Conservation (phyloP, 1,139 yeast genomes). For the Pneumocystis wakefieldiae region DNA sequence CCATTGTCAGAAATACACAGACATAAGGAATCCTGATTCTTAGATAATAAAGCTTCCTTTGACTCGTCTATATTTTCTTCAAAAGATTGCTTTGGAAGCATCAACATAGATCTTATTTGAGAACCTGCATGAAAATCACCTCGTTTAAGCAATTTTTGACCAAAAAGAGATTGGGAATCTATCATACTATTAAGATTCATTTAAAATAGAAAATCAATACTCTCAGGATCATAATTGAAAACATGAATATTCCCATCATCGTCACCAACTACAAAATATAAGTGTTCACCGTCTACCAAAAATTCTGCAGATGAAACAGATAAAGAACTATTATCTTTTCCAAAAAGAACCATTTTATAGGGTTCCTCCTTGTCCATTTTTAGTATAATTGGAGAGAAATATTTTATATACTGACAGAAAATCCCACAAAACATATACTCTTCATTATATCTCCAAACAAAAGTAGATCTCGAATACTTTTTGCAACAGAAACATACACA, state of each 20-base stretch:
- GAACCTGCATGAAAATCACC: conserved; percentile 60
- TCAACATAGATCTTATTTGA: conserved; percentile 41
- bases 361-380: conserved; percentile 44
- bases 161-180: conserved; percentile 67
- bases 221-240: conserved; percentile 76
- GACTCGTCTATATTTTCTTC: conserved; percentile 5
- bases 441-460: conserved; percentile 68
- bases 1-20: conserved; percentile 73
- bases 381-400: neutral
- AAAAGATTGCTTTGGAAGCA: conserved; percentile 31
- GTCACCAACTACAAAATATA: conserved; percentile 58
- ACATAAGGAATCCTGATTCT: conserved; percentile 18
- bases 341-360: conserved; percentile 63
- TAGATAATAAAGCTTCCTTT: conserved; percentile 2
- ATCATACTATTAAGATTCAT: too few species aligned
- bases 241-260: conserved; percentile 54
- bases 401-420: conserved; percentile 31
- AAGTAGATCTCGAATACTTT: conserved; percentile 66
- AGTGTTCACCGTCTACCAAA: conserved; percentile 51
- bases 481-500: conserved; percentile 62
- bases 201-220: neutral
- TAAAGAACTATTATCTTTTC: conserved; percentile 53
- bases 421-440: conserved; percentile 72
- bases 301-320: conserved; percentile 56
- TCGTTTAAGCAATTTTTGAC: conserved; percentile 56